Conservation (phyloP, 331 rosid genomes). For the Prunus yedoensis region DNA sequence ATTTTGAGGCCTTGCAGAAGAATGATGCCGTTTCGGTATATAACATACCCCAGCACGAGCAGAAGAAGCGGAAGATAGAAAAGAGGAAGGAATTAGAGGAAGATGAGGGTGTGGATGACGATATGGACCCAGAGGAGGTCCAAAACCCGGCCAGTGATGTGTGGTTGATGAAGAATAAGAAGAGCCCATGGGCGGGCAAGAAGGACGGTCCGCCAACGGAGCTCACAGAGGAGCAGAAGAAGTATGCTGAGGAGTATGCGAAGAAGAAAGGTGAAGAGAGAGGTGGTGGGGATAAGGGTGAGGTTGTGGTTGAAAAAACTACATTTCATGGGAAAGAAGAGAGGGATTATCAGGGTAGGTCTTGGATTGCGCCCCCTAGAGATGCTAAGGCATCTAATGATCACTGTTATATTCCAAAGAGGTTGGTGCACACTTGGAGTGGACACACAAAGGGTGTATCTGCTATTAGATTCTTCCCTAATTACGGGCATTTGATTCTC, state of each 20-base stretch:
- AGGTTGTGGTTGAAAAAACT: conserved; percentile 70
- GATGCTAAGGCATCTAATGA: conserved; percentile 88
- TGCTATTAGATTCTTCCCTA: conserved; percentile 93
- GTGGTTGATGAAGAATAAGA: conserved; percentile 84
- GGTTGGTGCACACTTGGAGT: conserved; percentile 98
- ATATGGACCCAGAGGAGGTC: conserved; percentile 34
- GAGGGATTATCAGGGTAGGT: conserved; percentile 94
- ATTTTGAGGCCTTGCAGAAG: conserved; percentile 51
- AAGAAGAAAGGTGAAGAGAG: conserved; percentile 96
- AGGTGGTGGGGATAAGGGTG: conserved; percentile 73
- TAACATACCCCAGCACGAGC: conserved; percentile 76
- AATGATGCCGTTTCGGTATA: conserved; percentile 77
- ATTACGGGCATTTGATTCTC: conserved; percentile 79
- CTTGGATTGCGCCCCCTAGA: conserved; percentile 94
- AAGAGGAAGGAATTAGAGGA: conserved; percentile 44
- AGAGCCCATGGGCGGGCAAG: conserved; percentile 97
- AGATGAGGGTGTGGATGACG: conserved; percentile 19
- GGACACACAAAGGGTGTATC: conserved; percentile 98
- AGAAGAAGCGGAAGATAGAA: conserved; percentile 69
- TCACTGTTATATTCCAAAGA: conserved; percentile 93
- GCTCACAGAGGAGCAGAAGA: conserved; percentile 88
- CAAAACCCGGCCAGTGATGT: conserved; percentile 73
- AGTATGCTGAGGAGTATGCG: conserved; percentile 87
- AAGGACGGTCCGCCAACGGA: conserved; percentile 76
- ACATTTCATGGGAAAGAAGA: conserved; percentile 95